Evolutionary conservation across 441 rosid genomes (phyloP).

Genomic region (Viola pubescens): DNA sequence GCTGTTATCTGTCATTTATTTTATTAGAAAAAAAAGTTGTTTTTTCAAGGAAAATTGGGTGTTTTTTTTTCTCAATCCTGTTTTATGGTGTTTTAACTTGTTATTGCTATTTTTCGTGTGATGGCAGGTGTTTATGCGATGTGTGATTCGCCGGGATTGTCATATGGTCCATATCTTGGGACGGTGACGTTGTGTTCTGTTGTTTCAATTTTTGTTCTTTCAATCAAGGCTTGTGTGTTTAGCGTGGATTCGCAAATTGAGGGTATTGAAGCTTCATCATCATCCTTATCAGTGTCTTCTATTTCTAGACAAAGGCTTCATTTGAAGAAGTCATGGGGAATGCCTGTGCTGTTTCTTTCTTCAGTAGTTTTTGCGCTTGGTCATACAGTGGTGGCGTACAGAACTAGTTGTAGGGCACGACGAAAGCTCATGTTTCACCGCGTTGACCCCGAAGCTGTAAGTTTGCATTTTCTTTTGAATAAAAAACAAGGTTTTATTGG

Average conservation of each 20-base stretch:
- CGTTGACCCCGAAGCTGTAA: conserved; percentile 86
- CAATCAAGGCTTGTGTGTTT: conserved; percentile 70
- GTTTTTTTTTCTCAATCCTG: neutral
- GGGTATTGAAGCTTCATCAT: conserved; percentile 42
- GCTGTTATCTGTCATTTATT: too few relatives aligned
- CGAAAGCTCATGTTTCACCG: conserved; percentile 86
- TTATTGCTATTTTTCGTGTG: neutral
- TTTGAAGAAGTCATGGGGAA: conserved; percentile 90
- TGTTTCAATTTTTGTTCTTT: conserved; percentile 57
- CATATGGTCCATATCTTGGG: conserved; percentile 77
- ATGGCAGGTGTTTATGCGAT: conserved; percentile 64
- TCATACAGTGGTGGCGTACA: conserved; percentile 75
- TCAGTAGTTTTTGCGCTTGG: conserved; percentile 91
- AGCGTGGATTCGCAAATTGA: conserved; percentile 53
- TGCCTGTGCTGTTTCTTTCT: conserved; percentile 92
- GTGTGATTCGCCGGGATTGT: conserved; percentile 61
- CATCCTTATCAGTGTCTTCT: conserved; percentile 28
- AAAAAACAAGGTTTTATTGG: too few relatives aligned
- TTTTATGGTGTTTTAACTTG: neutral
- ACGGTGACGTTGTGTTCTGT: conserved; percentile 67
- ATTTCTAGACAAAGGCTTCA: conserved; percentile 68
- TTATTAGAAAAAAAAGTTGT: neutral
- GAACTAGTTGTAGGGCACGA: conserved; percentile 88
- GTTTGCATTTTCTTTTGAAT: conserved; percentile 17
- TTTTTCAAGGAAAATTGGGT: neutral